Conservation (phyloP, 257 asterid species). For the Galeopsis tetrahit region DNA sequence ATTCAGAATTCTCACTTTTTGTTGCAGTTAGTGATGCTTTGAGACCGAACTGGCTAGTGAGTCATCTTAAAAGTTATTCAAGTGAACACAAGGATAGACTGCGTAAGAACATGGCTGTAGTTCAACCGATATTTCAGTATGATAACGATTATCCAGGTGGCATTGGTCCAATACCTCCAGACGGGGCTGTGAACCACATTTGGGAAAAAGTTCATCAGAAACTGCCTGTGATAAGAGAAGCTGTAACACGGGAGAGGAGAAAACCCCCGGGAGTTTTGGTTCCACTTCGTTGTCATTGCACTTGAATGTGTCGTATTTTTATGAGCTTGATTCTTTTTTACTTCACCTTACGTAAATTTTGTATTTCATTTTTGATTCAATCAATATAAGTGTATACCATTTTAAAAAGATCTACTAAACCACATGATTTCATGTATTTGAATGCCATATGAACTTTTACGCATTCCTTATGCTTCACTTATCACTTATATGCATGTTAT, state of each 20-base stretch:
- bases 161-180: conserved; percentile 57
- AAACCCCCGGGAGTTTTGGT: conserved; percentile 73
- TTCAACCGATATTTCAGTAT: conserved; percentile 68
- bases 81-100: conserved; percentile 59
- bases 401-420: background rate
- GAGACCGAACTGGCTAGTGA: conserved; percentile 75
- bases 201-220: conserved; percentile 87
- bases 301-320: conserved; percentile 39
- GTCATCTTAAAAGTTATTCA: conserved; percentile 66
- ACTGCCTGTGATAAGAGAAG: conserved; percentile 77
- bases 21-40: conserved; percentile 81
- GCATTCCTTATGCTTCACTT: background rate
- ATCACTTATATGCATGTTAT: background rate
- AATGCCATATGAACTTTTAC: background rate
- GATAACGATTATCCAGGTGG: conserved; percentile 76
- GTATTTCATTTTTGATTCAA: background rate
- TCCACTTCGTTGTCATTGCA: conserved; percentile 88
- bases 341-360: conserved; percentile 11
- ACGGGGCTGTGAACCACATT: conserved; percentile 83
- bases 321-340: conserved; percentile 15
- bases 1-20: conserved; percentile 72
- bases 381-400: conserved; percentile 26
- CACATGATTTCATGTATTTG: conserved; percentile 20
- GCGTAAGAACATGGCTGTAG: conserved; percentile 57
- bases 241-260: conserved; percentile 77